Base-by-base conservation (phyloP, 2,329 filamentous ascomycete genomes). In the Talaromyces pinophilus region DNA sequence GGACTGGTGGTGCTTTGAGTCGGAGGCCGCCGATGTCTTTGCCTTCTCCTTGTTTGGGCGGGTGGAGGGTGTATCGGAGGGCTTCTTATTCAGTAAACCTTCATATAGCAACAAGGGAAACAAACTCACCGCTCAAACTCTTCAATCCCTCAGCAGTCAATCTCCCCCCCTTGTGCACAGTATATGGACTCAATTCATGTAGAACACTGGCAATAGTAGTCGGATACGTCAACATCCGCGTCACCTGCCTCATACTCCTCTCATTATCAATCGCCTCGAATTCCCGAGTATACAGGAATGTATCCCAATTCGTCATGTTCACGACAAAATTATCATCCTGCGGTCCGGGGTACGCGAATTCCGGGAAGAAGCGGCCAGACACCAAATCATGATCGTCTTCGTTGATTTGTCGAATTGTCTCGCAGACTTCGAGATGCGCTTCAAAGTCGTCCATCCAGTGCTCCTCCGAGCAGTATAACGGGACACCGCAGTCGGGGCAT, bases 221-320 rank as follows among this genome's bases (percentile, higher is more conserved):
- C 0, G 95, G 95, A 77, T 99, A 99, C 19, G 96, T 99, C 72
- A 99, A 82, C 71, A 99, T 85, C 70, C 93, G 88, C 1, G 95
- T 99, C 30, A 93, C 93, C 79, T 99, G 96, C 67, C 95, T 86
- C 88, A 99, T 91, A 73, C 89, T 90, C 67, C 94, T 87, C 76
- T 97, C 93, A 68, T 93, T 88, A 77, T 99, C 93, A 75, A 99
- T 89, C 5, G 96, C 96, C 70, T 90, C 87, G 73, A 95, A 98
- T 73, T 96, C 90, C 73, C 95, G 86, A 2, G 93, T 96, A 77
- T 97, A 99, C 75, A 99, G 83, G 72, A 96, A 92, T 0, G 95
- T 98, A 78, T 99, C 95, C 95, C 95, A 99, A 78, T 96, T 99
- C 52, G 91, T 96, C 91, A 99, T 93, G 80, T 99, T 99, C 71